Evolutionary conservation across 2,329 filamentous ascomycete genomes (phyloP), one percentile per base, ranked within the genome.

Genomic region (Fusarium virguliforme): DNA sequence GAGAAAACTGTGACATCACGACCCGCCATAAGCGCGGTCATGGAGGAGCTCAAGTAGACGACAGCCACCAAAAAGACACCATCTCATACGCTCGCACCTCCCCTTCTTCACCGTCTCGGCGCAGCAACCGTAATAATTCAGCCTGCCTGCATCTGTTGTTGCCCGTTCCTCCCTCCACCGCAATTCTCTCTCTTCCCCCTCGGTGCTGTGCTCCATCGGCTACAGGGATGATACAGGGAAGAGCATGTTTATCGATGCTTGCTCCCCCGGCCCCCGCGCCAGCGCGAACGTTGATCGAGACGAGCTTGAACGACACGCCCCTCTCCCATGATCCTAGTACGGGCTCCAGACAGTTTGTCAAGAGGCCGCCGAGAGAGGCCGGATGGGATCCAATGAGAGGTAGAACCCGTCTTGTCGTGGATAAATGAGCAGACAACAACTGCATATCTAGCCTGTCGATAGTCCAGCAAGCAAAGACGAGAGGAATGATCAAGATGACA

Each of bases 171-270:
- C 24, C 54, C 58, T 46, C 15, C 68, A 62, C 60, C 60, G 65
- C 60, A 61, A 58, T 48, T 35, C 56, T 66, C 35, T 38, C 24
- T 50, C 32, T 50, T 18, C 37, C 66, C 18, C 15, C 54, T 62
- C 68, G 30, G 61, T 41, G 48, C 38, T 55, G 48, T 60, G 43
- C 61, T 69, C 65, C 65, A 68, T 62, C 15, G 43, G 65, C n/a
- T 38, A 46, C 68, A 71, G 63, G 69, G 69, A 71, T 72, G 22
- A 46, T 71, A 60, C 65, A 66, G 62, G 68, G 68, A 72, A 72
- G 24, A 67, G 53, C 43, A 28, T 63, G 35, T 72, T 72, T 70
- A 70, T 70, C 54, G 50, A 51, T 67, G 64, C 51, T 41, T 18
- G 18, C 18, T 2, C 18, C 18, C 58, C 41, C 63, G 35, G 30